Conservation (phyloP, 2,329 filamentous ascomycete genomes). For the Tetracladium maxilliforme region DNA sequence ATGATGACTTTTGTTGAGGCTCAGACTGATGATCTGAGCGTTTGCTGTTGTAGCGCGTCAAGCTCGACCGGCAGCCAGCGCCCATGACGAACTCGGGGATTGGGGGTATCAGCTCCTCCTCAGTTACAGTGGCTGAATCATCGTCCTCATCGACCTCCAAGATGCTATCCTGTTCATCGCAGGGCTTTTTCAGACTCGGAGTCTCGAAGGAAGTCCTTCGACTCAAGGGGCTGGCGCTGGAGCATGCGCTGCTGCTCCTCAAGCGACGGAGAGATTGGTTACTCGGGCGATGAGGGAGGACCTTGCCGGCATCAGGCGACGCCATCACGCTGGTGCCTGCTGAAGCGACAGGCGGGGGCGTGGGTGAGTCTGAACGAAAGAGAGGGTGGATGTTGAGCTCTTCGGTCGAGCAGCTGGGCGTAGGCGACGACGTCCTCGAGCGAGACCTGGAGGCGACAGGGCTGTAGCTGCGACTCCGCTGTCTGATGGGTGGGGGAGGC, state of each 20-base stretch:
- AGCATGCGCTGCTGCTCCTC: conserved; percentile 38
- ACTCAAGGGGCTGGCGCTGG: conserved; percentile 31
- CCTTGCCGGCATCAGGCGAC: conserved; percentile 51
- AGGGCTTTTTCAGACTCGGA: conserved; percentile 9
- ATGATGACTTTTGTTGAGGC: neutral
- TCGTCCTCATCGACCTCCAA: conserved; percentile 6
- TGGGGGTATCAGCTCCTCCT: conserved; percentile 39
- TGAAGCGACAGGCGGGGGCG: conserved; percentile 48
- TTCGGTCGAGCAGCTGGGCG: conserved; percentile 31
- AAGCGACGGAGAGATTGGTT: conserved; percentile 35
- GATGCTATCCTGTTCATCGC: conserved; percentile 15
- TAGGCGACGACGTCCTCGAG: conserved; percentile 14
- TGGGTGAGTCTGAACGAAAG: conserved; percentile 58
- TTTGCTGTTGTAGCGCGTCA: conserved; percentile 22
- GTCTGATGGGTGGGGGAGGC: conserved; percentile 24
- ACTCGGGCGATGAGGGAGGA: conserved; percentile 39
- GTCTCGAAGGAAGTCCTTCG: conserved; percentile 34
- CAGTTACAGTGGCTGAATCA: conserved; percentile 3
- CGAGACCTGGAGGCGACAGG: conserved; percentile 11
- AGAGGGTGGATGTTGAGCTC: conserved; percentile 66
- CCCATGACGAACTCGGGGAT: conserved; percentile 47
- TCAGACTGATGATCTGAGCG: neutral
- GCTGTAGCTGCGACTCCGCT: conserved; percentile 14
- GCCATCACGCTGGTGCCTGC: conserved; percentile 59
- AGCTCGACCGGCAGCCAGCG: conserved; percentile 32